phyloP scores from a whole-genome alignment of 2,329 filamentous ascomycete genomes.

The Emergomyces orientalis region DNA sequence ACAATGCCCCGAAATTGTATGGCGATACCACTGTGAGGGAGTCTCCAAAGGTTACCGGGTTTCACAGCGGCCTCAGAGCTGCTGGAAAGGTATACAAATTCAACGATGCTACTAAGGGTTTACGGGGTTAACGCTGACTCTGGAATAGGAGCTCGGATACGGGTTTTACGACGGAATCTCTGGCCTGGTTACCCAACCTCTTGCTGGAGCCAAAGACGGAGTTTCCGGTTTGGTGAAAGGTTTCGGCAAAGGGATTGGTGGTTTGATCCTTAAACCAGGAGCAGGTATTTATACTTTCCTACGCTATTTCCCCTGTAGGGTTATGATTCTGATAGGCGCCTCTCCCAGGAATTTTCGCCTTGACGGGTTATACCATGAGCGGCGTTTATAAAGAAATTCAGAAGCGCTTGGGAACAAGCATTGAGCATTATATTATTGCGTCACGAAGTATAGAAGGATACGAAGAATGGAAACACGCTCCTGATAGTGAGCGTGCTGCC shows the following conservation, averaged over 20 bases:
- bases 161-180: constrained; percentile 75
- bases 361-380: constrained; percentile 75
- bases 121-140: constrained; percentile 6
- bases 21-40: constrained; percentile 73
- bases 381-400: constrained; percentile 70
- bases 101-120: not conserved
- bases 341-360: constrained; percentile 50
- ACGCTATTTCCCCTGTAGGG: not conserved
- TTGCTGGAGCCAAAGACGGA: constrained; percentile 59
- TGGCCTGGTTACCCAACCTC: constrained; percentile 69
- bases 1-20: constrained; percentile 78
- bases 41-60: constrained; percentile 66
- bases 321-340: not conserved
- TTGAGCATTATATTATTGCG: constrained; percentile 70
- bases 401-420: constrained; percentile 59
- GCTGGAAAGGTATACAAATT: constrained; percentile 52
- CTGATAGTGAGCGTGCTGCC: constrained; percentile 51
- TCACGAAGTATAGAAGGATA: constrained; percentile 67
- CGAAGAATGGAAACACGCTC: constrained; percentile 51
- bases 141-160: constrained; percentile 54
- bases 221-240: constrained; percentile 63
- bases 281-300: constrained; percentile 55
- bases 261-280: constrained; percentile 70
- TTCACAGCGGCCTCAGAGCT: constrained; percentile 65
- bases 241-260: constrained; percentile 73